Conservation (phyloP, 1,284 basidiomycete genomes). For the Pascua sp. region DNA sequence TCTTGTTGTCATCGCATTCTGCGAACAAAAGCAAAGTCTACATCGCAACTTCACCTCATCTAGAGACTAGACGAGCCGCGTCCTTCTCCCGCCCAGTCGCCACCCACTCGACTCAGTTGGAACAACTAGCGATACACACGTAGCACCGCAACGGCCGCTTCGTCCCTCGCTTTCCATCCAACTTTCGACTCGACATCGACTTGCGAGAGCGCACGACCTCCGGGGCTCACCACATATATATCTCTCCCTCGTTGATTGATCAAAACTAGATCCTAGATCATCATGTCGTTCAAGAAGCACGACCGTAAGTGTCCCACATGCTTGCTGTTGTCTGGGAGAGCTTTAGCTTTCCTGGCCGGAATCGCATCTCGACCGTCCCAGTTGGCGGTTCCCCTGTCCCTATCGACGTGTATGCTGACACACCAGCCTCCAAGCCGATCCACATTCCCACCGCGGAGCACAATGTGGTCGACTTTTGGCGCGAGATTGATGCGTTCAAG, state of each 20-base stretch:
- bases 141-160: background rate
- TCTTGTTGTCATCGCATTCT: no score
- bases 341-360: background rate
- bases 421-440: slow-evolving; percentile 56
- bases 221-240: background rate
- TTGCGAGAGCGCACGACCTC: background rate
- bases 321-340: background rate
- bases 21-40: no score
- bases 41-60: no score
- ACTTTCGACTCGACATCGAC: background rate
- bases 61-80: no score
- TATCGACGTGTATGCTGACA: slow-evolving; percentile 4
- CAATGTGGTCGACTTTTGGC: slow-evolving; percentile 89
- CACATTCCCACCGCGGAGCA: slow-evolving; percentile 90
- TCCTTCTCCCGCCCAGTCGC: no score
- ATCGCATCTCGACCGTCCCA: background rate
- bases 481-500: slow-evolving; percentile 95
- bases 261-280: background rate
- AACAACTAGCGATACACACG: background rate
- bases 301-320: slow-evolving; percentile 57
- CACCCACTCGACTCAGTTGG: background rate
- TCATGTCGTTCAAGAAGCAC: slow-evolving; percentile 67
- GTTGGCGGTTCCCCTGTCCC: background rate
- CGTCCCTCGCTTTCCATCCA: background rate
- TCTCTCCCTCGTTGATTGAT: background rate